phyloP scores from a whole-genome alignment of 192 early-diverging fungal species.

The Coemansia sp. region DNA sequence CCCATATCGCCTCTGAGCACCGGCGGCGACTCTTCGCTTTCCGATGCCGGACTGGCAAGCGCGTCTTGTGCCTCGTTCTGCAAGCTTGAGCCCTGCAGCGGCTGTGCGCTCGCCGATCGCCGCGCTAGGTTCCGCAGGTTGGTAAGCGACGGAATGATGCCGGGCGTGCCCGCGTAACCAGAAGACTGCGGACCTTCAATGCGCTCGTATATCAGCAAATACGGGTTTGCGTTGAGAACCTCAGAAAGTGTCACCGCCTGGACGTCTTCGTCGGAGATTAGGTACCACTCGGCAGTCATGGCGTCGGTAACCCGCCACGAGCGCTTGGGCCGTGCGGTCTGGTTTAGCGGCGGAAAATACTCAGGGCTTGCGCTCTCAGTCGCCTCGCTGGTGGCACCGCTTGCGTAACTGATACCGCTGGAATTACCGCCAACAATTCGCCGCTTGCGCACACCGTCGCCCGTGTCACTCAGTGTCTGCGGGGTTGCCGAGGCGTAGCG shows the following conservation, averaged over 20 bases:
- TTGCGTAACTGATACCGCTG: background rate
- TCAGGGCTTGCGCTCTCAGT: slow-evolving; percentile 1
- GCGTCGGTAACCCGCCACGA: slow-evolving; percentile 43
- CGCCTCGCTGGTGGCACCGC: slow-evolving; percentile 17
- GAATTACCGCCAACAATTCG: slow-evolving; percentile 32
- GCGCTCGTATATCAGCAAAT: slow-evolving; percentile 68
- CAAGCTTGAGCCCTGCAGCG: background rate
- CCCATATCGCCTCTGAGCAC: background rate
- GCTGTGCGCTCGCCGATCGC: slow-evolving; percentile 34
- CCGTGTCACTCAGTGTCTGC: slow-evolving; percentile 5
- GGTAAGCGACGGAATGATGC: slow-evolving; percentile 39
- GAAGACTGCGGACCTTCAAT: slow-evolving; percentile 28
- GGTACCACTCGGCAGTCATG: slow-evolving; percentile 59
- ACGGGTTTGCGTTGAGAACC: slow-evolving; percentile 68
- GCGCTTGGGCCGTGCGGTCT: slow-evolving; percentile 29
- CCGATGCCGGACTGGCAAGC: background rate
- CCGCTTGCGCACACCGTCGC: slow-evolving; percentile 32
- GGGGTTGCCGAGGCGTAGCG: slow-evolving; percentile 19
- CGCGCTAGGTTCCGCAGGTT: slow-evolving; percentile 41
- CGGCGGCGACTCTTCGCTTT: slow-evolving; percentile 2
- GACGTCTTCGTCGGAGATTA: slow-evolving; percentile 67
- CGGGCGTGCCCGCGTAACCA: slow-evolving; percentile 28
- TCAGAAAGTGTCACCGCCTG: slow-evolving; percentile 55
- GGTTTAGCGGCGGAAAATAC: slow-evolving; percentile 5
- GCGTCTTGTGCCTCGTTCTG: background rate